Base-by-base conservation (phyloP, 306 rosid species). In the Cicer bijugum region DNA sequence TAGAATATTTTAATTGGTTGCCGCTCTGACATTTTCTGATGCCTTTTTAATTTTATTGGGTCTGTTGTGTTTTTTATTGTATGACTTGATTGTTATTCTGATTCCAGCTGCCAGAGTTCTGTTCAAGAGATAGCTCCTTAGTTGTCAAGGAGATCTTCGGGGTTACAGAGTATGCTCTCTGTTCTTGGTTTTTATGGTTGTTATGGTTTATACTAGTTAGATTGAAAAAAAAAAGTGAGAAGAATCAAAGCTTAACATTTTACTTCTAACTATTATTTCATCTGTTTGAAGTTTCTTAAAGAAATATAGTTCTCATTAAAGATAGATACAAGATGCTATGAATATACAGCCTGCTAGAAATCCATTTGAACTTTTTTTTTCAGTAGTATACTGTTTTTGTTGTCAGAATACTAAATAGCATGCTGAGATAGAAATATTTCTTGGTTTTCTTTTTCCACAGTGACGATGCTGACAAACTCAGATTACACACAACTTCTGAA, bases 131-230 rank as follows among this genome's bases (percentile, higher is more conserved):
- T 78, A 88, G 91, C 85, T 84, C 98, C 74, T 86, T 94, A 65
- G 61, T 86, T 51, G 88, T 94, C 73, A 94, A 94, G 85, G 97
- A 94, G 85, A 94, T 89, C 61, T 94, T 89, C 66, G 97, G 98
- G 28, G 98, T 91, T 69, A 84, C 98, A 72, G 98, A 91, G 97
- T 94, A 89, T 35, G 96, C 66, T 80, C 77, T 69, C 62, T 59
- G 52, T 58, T 67, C 77, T 83, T 76, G 19, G 20, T 46, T 76
- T 69, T 46, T 67, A 14, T 61, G 14, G 20, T 35, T 71, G 23
- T 73, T 35, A 72, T 23, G 5, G 56, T 63, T 72, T 33, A 40
- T 53, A 55, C 33, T 33, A 28, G 63, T 12, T 65, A 55, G 43
- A 45, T 17, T 45, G 23, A 23, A 46, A 56, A 46, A 12, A 45